phyloP scores from a whole-genome alignment of 768 basidiomycete genomes.

The Pisolithus microcarpus region DNA sequence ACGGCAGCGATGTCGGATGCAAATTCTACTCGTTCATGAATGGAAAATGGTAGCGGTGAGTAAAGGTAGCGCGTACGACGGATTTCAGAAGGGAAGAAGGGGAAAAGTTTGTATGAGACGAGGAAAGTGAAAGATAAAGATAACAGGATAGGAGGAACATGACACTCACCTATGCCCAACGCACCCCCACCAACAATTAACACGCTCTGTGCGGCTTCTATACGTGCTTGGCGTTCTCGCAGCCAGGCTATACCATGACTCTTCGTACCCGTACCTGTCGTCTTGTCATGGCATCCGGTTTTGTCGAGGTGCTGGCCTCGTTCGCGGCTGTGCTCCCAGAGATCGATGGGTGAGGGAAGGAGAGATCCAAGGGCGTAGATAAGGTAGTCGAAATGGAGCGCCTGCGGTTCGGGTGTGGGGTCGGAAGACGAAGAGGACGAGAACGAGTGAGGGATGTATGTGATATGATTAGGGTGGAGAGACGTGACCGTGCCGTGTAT shows the following conservation, averaged over 20 bases:
- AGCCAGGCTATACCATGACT: conserved; percentile 45
- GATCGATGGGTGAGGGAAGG: conserved; percentile 46
- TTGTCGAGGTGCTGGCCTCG: not conserved
- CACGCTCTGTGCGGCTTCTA: conserved; percentile 43
- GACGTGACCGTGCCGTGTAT: conserved; percentile 42
- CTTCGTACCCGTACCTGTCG: conserved; percentile 38
- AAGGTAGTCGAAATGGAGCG: conserved; percentile 47
- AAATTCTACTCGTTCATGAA: conserved; percentile 37
- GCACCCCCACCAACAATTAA: conserved; percentile 70
- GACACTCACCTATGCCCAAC: conserved; percentile 57
- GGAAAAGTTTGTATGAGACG: no score
- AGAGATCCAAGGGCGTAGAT: conserved; percentile 58
- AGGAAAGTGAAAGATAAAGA: not conserved
- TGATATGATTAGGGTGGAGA: conserved; percentile 34
- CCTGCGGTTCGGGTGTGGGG: conserved; percentile 6
- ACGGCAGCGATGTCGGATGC: conserved; percentile 55
- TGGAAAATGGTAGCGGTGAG: no score
- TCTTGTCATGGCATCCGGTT: not conserved
- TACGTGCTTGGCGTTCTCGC: conserved; percentile 38
- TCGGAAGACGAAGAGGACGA: not conserved
- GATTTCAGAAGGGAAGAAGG: no score
- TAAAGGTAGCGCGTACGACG: no score
- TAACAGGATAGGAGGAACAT: not conserved
- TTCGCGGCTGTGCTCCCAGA: conserved; percentile 35
- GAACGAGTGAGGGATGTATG: conserved; percentile 8